Percentiles rank a stretch among this genome's conserved stretches.
These are phyloP conservation scores for Metrosideros polymorpha DNA, from an alignment of 441 rosid genomes.

Conservation along the genomic window DNA sequence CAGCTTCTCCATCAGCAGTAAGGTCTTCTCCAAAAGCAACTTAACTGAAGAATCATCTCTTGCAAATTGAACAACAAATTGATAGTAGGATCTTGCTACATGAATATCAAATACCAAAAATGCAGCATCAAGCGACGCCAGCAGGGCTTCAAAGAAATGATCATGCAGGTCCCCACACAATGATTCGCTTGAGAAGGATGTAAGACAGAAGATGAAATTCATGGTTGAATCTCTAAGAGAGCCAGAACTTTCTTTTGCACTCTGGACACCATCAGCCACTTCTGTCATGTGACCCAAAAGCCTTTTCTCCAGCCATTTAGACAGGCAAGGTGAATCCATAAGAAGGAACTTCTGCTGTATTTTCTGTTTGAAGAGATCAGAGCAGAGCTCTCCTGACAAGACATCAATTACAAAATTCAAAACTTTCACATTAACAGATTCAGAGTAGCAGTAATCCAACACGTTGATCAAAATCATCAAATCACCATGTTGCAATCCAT, in stretches of 20 bases:
- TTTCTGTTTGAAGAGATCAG: slow-evolving; percentile 50
- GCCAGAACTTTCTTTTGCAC: slow-evolving; percentile 58
- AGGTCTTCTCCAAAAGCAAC: slow-evolving; percentile 59
- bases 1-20: slow-evolving; percentile 78
- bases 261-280: slow-evolving; percentile 34
- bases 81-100: slow-evolving; percentile 74
- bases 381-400: slow-evolving; percentile 60
- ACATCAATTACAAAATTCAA: slow-evolving; percentile 85
- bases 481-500: slow-evolving; percentile 57
- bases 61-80: slow-evolving; percentile 77
- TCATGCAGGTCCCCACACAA: slow-evolving; percentile 42
- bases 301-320: slow-evolving; percentile 91
- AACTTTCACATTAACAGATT: slow-evolving; percentile 72
- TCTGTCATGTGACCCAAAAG: slow-evolving; percentile 70
- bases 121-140: slow-evolving; percentile 75
- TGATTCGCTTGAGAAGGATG: slow-evolving; percentile 43
- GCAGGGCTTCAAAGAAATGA: slow-evolving; percentile 88
- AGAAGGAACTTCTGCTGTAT: slow-evolving; percentile 52
- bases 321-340: slow-evolving; percentile 66
- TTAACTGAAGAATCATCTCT: slow-evolving; percentile 62
- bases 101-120: slow-evolving; percentile 82
- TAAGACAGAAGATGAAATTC: slow-evolving; percentile 66
- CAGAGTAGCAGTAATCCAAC: slow-evolving; percentile 68
- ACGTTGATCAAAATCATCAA: slow-evolving; percentile 73
- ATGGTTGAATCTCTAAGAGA: slow-evolving; percentile 82